Percentiles rank a stretch among this genome's conserved stretches.
phyloP scores from a whole-genome alignment of 2,329 filamentous ascomycete genomes.

The Juglanconis juglandina region DNA sequence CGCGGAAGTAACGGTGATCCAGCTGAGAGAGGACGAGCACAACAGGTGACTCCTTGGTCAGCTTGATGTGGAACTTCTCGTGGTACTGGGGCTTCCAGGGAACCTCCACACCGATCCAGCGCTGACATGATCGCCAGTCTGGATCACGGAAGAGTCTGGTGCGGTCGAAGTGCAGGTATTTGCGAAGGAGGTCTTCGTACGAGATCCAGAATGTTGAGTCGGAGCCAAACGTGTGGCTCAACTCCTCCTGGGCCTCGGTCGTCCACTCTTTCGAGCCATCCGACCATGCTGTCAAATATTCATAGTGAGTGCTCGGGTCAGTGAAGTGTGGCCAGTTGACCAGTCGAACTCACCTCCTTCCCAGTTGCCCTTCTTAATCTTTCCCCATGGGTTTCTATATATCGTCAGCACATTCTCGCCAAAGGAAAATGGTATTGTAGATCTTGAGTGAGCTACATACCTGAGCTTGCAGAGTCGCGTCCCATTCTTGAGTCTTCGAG shows the following conservation, averaged over 20 bases:
- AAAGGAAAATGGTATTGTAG: background rate
- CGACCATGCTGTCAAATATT: constrained; percentile 52
- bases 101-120: constrained; percentile 41
- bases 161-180: constrained; percentile 56
- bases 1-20: constrained; percentile 55
- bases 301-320: background rate
- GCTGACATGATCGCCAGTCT: constrained; percentile 52
- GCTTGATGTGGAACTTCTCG: constrained; percentile 51
- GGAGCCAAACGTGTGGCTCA: constrained; percentile 72
- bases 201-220: constrained; percentile 66
- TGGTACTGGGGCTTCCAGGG: constrained; percentile 56
- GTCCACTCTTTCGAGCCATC: constrained; percentile 86
- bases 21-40: constrained; percentile 57
- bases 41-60: constrained; percentile 46
- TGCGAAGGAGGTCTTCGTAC: constrained; percentile 56
- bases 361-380: constrained; percentile 74
- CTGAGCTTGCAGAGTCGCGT: constrained; percentile 62
- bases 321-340: background rate
- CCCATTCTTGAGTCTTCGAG: constrained; percentile 52
- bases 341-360: constrained; percentile 44
- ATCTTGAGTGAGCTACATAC: constrained; percentile 12
- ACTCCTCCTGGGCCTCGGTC: constrained; percentile 68
- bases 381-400: constrained; percentile 71
- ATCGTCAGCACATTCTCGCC: constrained; percentile 20
- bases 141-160: constrained; percentile 52